phyloP scores from a whole-genome alignment of 1,284 basidiomycete species.

The Mycosarcoma maydis region DNA sequence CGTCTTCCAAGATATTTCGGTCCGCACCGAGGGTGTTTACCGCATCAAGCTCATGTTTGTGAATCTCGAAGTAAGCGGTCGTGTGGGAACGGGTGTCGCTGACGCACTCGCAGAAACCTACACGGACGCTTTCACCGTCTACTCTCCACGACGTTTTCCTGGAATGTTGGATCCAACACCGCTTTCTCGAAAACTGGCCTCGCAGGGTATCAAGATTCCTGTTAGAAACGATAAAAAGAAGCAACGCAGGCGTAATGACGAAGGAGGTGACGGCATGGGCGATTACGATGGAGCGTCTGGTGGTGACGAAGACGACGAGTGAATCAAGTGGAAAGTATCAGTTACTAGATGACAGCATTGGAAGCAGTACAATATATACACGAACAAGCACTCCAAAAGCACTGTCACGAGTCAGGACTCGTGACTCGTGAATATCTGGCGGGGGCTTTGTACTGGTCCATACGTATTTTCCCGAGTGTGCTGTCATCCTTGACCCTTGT shows the following conservation, averaged over 20 bases:
- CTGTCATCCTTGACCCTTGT: no score
- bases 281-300: slow-evolving; percentile 42
- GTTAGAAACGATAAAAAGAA: slow-evolving; percentile 61
- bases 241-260: slow-evolving; percentile 29
- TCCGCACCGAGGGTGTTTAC: slow-evolving; percentile 59
- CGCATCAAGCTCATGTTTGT: slow-evolving; percentile 61
- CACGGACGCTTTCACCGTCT: slow-evolving; percentile 60
- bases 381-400: no score
- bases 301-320: slow-evolving; percentile 46
- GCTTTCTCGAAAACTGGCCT: slow-evolving; percentile 56
- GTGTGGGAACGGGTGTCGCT: slow-evolving; percentile 50
- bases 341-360: no score
- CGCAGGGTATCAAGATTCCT: slow-evolving; percentile 62
- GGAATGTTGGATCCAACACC: slow-evolving; percentile 61
- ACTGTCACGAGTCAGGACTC: no score
- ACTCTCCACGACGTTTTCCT: slow-evolving; percentile 59
- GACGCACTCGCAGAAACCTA: slow-evolving; percentile 58
- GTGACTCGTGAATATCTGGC: background rate
- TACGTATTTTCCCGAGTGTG: no score
- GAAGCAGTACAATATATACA: background rate
- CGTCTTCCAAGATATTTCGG: slow-evolving; percentile 61
- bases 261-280: slow-evolving; percentile 18
- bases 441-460: background rate
- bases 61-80: slow-evolving; percentile 52
- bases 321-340: no score